phyloP scores from a whole-genome alignment of 495 filamentous ascomycete species.

The Penicillium dipodomyicola region DNA sequence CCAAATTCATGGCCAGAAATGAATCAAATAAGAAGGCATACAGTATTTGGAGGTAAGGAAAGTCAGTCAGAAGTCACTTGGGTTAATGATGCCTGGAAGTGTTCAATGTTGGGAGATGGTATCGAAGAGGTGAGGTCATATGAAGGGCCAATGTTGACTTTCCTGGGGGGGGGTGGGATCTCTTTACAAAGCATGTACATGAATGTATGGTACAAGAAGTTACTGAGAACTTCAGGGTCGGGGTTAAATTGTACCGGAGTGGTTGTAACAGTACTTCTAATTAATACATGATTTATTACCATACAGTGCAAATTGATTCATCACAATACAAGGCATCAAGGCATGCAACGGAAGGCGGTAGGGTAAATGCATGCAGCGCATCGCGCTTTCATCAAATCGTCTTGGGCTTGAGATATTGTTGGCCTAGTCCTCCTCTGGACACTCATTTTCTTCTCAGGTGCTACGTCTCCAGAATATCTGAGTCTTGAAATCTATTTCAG shows the following conservation, averaged over 20 bases:
- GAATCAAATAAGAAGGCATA: not conserved
- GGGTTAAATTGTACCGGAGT: not conserved
- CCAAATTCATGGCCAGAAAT: slow-evolving; percentile 2
- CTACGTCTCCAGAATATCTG: not conserved
- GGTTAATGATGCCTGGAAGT: not conserved
- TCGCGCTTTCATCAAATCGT: slow-evolving; percentile 29
- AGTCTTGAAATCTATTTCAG: not conserved
- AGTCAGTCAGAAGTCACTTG: not conserved
- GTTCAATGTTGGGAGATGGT: too few relatives aligned
- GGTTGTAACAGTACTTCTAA: not conserved
- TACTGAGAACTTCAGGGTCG: not conserved
- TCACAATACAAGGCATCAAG: slow-evolving; percentile 22
- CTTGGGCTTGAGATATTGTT: slow-evolving; percentile 9
- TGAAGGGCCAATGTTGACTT: not conserved
- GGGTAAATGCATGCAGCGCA: slow-evolving; percentile 22
- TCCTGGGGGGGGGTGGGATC: not conserved
- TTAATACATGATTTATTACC: not conserved
- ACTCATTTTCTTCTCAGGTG: not conserved
- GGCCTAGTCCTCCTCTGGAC: slow-evolving; percentile 1
- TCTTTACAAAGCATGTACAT: not conserved
- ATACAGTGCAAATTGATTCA: too few relatives aligned
- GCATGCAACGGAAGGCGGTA: slow-evolving; percentile 28
- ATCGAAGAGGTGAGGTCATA: slow-evolving; percentile 11
- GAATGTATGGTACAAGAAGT: not conserved
- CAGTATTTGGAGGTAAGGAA: not conserved